These are phyloP conservation scores for Xylaria multiplex DNA, from an alignment of 2,329 filamentous ascomycete species.

Conservation along the genomic window DNA sequence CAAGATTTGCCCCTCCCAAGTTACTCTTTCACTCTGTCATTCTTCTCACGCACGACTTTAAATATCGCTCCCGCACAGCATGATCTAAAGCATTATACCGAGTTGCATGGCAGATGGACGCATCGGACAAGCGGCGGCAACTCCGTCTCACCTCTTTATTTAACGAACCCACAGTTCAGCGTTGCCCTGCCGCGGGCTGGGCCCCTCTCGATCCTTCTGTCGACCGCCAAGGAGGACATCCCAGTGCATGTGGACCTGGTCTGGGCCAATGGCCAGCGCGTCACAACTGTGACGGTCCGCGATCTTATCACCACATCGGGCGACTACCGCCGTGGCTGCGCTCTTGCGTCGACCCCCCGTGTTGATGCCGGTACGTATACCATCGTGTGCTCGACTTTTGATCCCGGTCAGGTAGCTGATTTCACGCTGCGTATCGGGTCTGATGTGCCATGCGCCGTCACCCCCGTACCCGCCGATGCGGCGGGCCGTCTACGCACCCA, in stretches of 20 bases:
- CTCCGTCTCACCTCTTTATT: conserved; percentile 77
- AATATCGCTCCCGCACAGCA: conserved; percentile 70
- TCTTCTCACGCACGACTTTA: conserved; percentile 76
- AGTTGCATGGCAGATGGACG: conserved; percentile 76
- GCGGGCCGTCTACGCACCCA: conserved; percentile 76
- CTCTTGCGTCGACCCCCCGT: conserved; percentile 69
- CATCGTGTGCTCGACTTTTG: conserved; percentile 90
- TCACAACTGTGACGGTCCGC: conserved; percentile 74
- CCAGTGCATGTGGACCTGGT: conserved; percentile 87
- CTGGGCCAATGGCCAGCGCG: conserved; percentile 77
- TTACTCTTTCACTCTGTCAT: conserved; percentile 88
- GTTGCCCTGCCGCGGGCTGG: conserved; percentile 67
- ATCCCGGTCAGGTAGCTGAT: conserved; percentile 76
- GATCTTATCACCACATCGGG: conserved; percentile 86
- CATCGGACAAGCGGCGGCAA: conserved; percentile 85
- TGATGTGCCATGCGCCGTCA: conserved; percentile 64
- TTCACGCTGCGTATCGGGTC: conserved; percentile 82
- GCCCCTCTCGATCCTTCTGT: conserved; percentile 77
- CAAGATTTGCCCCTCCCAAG: conserved; percentile 76
- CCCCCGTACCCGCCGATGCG: conserved; percentile 73
- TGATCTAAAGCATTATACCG: conserved; percentile 66
- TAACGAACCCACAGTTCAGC: conserved; percentile 87
- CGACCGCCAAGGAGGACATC: conserved; percentile 71
- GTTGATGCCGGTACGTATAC: conserved; percentile 83
- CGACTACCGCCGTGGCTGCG: conserved; percentile 86